A percentile compares a stretch with the other conserved stretches of the same genome.
Evolutionary conservation across 257 asterid genomes (phyloP).

Genomic region (Verbena officinalis): DNA sequence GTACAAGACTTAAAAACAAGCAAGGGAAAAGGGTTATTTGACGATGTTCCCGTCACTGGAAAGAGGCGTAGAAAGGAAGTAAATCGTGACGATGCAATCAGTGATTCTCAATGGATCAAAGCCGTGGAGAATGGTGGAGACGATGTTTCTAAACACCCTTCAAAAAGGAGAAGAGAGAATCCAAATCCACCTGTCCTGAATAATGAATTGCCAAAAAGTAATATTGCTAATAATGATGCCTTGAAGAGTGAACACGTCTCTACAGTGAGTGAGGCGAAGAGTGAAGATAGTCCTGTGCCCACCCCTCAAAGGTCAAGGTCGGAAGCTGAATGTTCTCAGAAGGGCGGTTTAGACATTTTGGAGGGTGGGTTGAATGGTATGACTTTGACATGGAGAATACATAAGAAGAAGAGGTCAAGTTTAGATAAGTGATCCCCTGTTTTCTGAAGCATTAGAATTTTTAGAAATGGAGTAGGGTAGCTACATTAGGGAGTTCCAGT

Average conservation of each 20-base stretch:
- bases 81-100: slow-evolving; percentile 64
- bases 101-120: slow-evolving; percentile 69
- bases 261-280: slow-evolving; percentile 52
- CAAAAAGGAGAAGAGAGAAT: slow-evolving; percentile 51
- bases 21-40: slow-evolving; percentile 59
- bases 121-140: slow-evolving; percentile 77
- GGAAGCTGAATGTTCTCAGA: slow-evolving; percentile 56
- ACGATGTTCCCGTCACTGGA: slow-evolving; percentile 65
- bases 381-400: slow-evolving; percentile 77
- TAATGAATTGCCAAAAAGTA: slow-evolving; percentile 37
- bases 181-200: slow-evolving; percentile 29
- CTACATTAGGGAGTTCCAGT: slow-evolving; percentile 17
- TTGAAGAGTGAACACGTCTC: slow-evolving; percentile 48
- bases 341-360: slow-evolving; percentile 37
- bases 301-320: slow-evolving; percentile 44
- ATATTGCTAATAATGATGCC: slow-evolving; percentile 20
- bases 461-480: slow-evolving; percentile 28
- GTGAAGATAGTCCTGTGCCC: slow-evolving; percentile 50
- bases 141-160: slow-evolving; percentile 43
- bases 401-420: slow-evolving; percentile 83
- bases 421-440: slow-evolving; percentile 1
- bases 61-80: slow-evolving; percentile 88
- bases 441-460: slow-evolving; percentile 7
- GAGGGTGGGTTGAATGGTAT: slow-evolving; percentile 53
- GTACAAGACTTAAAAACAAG: slow-evolving; percentile 52